phyloP scores from a whole-genome alignment of 192 early-diverging fungal species.

The Physocladia obscura region DNA sequence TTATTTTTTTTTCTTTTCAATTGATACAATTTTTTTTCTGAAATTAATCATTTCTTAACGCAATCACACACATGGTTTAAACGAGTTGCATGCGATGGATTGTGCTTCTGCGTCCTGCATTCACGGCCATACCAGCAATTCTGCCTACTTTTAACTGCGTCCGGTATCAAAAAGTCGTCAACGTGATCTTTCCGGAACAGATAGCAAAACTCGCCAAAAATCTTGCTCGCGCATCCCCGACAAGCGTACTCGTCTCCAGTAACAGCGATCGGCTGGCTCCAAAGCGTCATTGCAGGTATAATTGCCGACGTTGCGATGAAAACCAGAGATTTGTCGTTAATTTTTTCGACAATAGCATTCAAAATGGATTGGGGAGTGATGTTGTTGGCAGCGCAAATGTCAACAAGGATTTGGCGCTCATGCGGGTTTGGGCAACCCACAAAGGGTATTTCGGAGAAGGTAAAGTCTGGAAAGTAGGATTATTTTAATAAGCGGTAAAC shows the following conservation, averaged over 20 bases:
- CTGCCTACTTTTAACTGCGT: background rate
- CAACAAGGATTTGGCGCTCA: constrained; percentile 1
- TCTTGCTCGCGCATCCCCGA: constrained; percentile 12
- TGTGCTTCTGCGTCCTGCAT: constrained; percentile 37
- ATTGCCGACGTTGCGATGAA: too few relatives aligned
- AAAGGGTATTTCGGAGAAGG: constrained; percentile 4
- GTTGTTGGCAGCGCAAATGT: background rate
- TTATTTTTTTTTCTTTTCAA: background rate
- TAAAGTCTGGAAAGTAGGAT: constrained; percentile 1
- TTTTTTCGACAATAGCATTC: background rate
- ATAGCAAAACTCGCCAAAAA: constrained; percentile 30
- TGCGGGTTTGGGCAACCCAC: background rate
- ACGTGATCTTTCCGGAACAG: constrained; percentile 27
- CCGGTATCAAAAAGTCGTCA: constrained; percentile 2
- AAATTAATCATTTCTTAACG: constrained; percentile 10
- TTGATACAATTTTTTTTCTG: background rate
- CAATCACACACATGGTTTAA: constrained; percentile 37
- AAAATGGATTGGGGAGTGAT: background rate
- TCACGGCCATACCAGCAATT: constrained; percentile 41
- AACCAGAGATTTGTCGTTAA: too few relatives aligned
- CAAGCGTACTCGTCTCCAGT: constrained; percentile 18
- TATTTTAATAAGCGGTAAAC: background rate
- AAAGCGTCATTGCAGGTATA: too few relatives aligned
- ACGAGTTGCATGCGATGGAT: constrained; percentile 20
- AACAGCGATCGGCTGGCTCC: too few relatives aligned